Base-by-base conservation (phyloP, 257 asterid genomes). In the Handroanthus guayacan region DNA sequence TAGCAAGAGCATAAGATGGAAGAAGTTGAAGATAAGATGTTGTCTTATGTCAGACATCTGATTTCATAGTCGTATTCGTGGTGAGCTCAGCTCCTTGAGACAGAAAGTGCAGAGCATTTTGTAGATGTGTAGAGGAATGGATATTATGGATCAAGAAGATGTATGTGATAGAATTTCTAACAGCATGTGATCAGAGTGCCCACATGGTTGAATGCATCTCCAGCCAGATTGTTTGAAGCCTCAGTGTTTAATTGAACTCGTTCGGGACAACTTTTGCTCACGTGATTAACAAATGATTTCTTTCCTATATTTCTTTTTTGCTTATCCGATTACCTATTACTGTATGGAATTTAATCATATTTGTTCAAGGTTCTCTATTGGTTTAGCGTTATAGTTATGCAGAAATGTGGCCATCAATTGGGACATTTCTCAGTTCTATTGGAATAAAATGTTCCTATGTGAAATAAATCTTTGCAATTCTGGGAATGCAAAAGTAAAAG, bases 401-500 rank as follows among this genome's bases (percentile, higher is more conserved):
- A 36, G 2, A 25, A 6, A n/a, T 64, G 34, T 50, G 62, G 38
- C n/a, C n/a, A 47, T 9, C 71, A 50, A 25, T 60, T 10, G 14
- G 69, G 38, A 31, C 68, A 62, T 62, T 47, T 11, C 63, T 72
- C 16, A 34, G 71, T 41, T 37, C 76, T 44, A 64, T 68, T 37
- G 10, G 71, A 79, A 54, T 51, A 16, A 38, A 20, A 45, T 45
- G 6, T 10, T 9, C 20, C 34, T 34, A 18, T 55, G n/a, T 10
- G 8, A 25, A 45, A 54, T 54, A 69, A 17, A 55, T 31, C 58
- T 45, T 9, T 45, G 41, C 37, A 47, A 6, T 38, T 13, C 43
- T 13, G 50, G 17, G 39, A 72, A 72, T 75, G 69, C n/a, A 84
- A 55, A 69, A n/a, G 9, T 47, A 78, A 34, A 62, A 34, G 65